Evolutionary conservation across 345 rosid genomes (phyloP).

Genomic region (Salix dunnii): DNA sequence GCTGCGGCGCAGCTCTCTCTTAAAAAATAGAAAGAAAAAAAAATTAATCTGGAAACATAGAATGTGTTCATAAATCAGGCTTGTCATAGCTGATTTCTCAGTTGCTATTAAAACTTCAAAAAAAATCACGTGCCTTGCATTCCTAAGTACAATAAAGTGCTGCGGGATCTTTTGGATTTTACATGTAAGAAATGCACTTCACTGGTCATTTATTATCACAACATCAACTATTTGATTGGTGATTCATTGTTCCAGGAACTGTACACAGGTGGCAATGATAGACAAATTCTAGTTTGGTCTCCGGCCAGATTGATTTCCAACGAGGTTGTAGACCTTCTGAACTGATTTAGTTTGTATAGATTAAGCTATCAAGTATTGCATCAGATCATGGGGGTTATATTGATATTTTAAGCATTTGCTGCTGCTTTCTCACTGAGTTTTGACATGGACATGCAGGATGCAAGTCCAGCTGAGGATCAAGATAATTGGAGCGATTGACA

Average conservation of each 20-base stretch:
- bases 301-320: slow-evolving; percentile 40
- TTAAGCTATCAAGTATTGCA: neutral
- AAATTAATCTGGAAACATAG: neutral
- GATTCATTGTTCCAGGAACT: slow-evolving; percentile 50
- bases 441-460: slow-evolving; percentile 41
- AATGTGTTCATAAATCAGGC: neutral
- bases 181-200: neutral
- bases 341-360: neutral
- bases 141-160: neutral
- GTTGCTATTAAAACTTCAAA: no score
- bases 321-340: slow-evolving; percentile 33
- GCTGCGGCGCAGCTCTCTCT: neutral
- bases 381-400: neutral
- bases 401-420: neutral
- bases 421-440: neutral
- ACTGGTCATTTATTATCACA: neutral
- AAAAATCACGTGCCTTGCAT: neutral
- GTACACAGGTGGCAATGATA: slow-evolving; percentile 75
- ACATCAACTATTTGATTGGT: slow-evolving; percentile 14
- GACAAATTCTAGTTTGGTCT: slow-evolving; percentile 91
- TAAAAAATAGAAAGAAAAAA: neutral
- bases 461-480: slow-evolving; percentile 38
- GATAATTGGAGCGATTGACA: slow-evolving; percentile 75
- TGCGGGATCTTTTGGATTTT: neutral
- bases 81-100: neutral